Conservation (phyloP, 1,284 basidiomycete species). For the Leccinum proximum region DNA sequence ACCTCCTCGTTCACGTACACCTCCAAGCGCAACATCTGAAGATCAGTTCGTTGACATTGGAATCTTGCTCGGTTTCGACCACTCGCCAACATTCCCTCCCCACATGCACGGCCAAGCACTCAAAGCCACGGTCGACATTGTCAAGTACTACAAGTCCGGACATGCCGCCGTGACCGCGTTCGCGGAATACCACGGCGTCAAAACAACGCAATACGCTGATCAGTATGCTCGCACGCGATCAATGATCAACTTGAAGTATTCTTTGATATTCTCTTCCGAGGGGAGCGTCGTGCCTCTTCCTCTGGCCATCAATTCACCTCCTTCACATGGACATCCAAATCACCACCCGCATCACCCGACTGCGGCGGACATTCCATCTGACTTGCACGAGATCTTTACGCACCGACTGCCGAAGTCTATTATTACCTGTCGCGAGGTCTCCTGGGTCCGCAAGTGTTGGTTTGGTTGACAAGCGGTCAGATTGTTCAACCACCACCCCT, state of each 20-base stretch:
- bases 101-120: constrained; percentile 76
- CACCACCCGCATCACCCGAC: constrained; percentile 70
- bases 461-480: constrained; percentile 87
- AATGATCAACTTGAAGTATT: constrained; percentile 80
- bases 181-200: constrained; percentile 76
- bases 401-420: constrained; percentile 95
- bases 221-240: constrained; percentile 88
- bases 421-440: constrained; percentile 95
- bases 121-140: constrained; percentile 85
- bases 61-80: constrained; percentile 90
- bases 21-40: constrained; percentile 79
- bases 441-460: constrained; percentile 82
- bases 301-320: constrained; percentile 60
- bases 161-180: constrained; percentile 78
- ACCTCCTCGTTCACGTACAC: constrained; percentile 83
- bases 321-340: constrained; percentile 45
- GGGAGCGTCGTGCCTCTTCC: constrained; percentile 89
- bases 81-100: constrained; percentile 86
- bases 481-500: constrained; percentile 89
- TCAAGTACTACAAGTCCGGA: constrained; percentile 88
- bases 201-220: constrained; percentile 77
- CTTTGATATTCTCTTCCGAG: constrained; percentile 89
- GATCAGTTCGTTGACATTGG: constrained; percentile 96
- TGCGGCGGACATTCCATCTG: constrained; percentile 84
- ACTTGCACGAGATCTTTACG: constrained; percentile 96